Percentiles rank a stretch among this genome's conserved stretches.
Conservation (phyloP, 495 filamentous ascomycete genomes). For the Cudoniella acicularis region DNA sequence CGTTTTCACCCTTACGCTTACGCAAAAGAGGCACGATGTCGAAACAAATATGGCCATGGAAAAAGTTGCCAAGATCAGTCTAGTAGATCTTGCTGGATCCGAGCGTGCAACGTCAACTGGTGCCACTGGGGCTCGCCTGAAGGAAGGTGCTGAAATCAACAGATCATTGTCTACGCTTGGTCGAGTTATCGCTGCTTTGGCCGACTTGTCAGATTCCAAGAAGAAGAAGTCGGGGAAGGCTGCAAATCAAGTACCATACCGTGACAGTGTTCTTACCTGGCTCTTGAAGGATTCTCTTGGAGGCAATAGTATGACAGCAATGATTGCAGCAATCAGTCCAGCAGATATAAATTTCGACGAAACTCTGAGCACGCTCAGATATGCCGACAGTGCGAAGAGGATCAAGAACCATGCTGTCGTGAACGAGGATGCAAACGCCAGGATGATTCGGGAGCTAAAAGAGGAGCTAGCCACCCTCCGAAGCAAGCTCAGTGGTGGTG, state of each 20-base stretch:
- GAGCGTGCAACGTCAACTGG: slow-evolving; percentile 95
- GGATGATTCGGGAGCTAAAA: slow-evolving; percentile 98
- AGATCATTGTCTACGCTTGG: slow-evolving; percentile 93
- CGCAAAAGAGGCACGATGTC: slow-evolving; percentile 86
- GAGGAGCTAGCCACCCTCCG: slow-evolving; percentile 86
- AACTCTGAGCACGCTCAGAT: slow-evolving; percentile 89
- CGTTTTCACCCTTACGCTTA: slow-evolving; percentile 94
- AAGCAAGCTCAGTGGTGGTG: slow-evolving; percentile 70
- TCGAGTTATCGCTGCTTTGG: slow-evolving; percentile 95
- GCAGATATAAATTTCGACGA: slow-evolving; percentile 99
- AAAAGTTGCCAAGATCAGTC: slow-evolving; percentile 95
- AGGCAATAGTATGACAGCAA: slow-evolving; percentile 98
- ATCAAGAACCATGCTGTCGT: slow-evolving; percentile 99
- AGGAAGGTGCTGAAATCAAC: slow-evolving; percentile 99
- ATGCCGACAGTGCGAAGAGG: slow-evolving; percentile 95
- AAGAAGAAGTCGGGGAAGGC: slow-evolving; percentile 62
- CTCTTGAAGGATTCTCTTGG: slow-evolving; percentile 94
- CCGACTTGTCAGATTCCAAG: slow-evolving; percentile 84
- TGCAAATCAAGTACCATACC: slow-evolving; percentile 83
- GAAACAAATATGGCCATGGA: slow-evolving; percentile 96
- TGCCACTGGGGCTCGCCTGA: slow-evolving; percentile 90
- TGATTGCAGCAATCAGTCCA: slow-evolving; percentile 98
- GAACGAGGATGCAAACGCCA: slow-evolving; percentile 97
- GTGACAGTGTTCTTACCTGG: slow-evolving; percentile 97
- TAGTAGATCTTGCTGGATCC: slow-evolving; percentile 97